Conservation (phyloP, 352 stramenopile genomes). For the Bremia lactucae region DNA sequence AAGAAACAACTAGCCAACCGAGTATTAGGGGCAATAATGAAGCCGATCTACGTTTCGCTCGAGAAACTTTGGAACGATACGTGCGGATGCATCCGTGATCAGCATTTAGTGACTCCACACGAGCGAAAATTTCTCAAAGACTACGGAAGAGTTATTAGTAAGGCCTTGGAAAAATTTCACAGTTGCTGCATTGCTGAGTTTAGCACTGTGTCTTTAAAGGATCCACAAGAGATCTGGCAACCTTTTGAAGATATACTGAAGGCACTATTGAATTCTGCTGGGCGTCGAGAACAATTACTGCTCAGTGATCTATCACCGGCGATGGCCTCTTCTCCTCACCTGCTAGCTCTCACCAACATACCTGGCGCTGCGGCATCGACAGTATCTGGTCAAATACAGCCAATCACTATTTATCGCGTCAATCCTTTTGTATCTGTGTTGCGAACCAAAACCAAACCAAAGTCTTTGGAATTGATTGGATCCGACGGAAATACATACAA, state of each 20-base stretch:
- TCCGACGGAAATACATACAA: slow-evolving; percentile 61
- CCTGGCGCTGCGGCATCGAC: slow-evolving; percentile 28
- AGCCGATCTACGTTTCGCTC: slow-evolving; percentile 57
- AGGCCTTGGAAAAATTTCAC: slow-evolving; percentile 34
- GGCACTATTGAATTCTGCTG: slow-evolving; percentile 24
- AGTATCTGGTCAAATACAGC: slow-evolving; percentile 9
- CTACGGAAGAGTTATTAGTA: slow-evolving; percentile 41
- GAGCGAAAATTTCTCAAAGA: slow-evolving; percentile 64
- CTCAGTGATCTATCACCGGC: slow-evolving; percentile 68
- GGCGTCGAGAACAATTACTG: slow-evolving; percentile 39
- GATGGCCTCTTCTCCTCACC: slow-evolving; percentile 32
- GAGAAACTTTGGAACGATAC: slow-evolving; percentile 61
- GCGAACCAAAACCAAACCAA: slow-evolving; percentile 81
- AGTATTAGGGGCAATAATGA: slow-evolving; percentile 80
- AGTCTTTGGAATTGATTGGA: slow-evolving; percentile 68
- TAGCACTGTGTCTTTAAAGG: slow-evolving; percentile 9
- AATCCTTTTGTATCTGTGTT: slow-evolving; percentile 39
- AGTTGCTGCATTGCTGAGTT: slow-evolving; percentile 28
- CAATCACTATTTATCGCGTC: slow-evolving; percentile 30
- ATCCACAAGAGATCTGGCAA: slow-evolving; percentile 34
- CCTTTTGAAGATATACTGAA: slow-evolving; percentile 76
- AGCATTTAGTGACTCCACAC: slow-evolving; percentile 41
- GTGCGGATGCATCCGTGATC: slow-evolving; percentile 19
- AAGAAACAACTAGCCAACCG: slow-evolving; percentile 53
- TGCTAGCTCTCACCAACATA: slow-evolving; percentile 39